These are phyloP conservation scores for Daedaleopsis sinensis DNA, from an alignment of 768 basidiomycete genomes.

Conservation along the genomic window DNA sequence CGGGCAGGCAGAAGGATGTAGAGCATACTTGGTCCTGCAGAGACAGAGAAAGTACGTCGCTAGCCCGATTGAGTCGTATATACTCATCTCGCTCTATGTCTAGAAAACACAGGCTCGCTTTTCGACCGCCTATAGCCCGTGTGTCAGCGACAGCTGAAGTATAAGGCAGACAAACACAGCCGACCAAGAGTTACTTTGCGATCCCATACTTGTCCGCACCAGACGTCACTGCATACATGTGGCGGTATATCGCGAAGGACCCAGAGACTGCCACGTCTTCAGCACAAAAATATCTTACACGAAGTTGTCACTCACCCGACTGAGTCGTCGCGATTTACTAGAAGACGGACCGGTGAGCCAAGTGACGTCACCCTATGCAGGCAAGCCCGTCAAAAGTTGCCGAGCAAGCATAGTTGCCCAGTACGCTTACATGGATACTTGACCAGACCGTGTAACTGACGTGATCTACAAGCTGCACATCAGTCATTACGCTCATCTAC, in stretches of 20 bases:
- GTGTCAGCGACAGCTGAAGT: too few relatives aligned
- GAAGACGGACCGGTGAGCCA: conserved; percentile 10
- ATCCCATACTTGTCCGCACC: conserved; percentile 9
- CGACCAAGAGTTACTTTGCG: conserved; percentile 6
- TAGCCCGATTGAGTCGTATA: neutral
- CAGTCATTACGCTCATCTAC: too few relatives aligned
- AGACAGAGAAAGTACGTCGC: conserved; percentile 12
- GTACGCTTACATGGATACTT: neutral
- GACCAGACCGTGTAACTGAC: neutral
- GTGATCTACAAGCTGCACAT: neutral
- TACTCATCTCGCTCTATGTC: conserved; percentile 13
- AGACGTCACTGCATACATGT: conserved; percentile 9
- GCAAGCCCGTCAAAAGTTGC: neutral
- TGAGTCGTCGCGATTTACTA: conserved; percentile 4
- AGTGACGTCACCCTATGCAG: conserved; percentile 11
- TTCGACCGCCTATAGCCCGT: conserved; percentile 2
- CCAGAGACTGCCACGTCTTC: conserved; percentile 1
- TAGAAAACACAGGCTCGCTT: conserved; percentile 7
- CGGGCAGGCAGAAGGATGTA: neutral
- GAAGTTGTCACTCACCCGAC: neutral
- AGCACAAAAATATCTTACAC: neutral
- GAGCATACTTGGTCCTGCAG: conserved; percentile 11
- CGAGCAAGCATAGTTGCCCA: neutral
- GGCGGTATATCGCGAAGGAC: conserved; percentile 15
- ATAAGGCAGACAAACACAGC: neutral